These are phyloP conservation scores for Thermothelomyces thermophilus DNA, from an alignment of 2,329 filamentous ascomycete species.

Conservation along the genomic window DNA sequence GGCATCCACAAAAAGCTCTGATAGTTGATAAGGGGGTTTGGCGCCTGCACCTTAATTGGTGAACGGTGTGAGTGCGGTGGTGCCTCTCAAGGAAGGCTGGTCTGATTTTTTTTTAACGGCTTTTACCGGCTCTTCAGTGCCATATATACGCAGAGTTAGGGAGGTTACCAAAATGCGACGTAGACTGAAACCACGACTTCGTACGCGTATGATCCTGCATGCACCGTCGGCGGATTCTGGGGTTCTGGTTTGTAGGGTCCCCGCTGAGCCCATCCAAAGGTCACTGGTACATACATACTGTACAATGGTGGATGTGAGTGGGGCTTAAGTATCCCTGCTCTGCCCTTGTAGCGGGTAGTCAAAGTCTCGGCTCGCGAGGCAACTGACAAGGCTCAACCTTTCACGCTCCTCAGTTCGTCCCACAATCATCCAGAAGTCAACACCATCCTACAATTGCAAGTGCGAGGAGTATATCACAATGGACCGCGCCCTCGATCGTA, in stretches of 20 bases:
- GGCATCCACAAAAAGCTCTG: constrained; percentile 21
- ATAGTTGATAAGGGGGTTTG: constrained; percentile 15
- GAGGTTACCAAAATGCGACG: constrained; percentile 26
- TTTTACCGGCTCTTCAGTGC: constrained; percentile 22
- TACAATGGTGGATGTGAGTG: no score
- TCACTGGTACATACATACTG: no score
- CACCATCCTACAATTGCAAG: constrained; percentile 1
- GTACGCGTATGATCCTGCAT: not conserved
- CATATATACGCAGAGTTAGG: constrained; percentile 26
- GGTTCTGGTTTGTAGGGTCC: no score
- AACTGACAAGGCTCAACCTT: constrained; percentile 3
- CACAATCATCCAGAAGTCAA: not conserved
- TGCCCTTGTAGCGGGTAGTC: no score
- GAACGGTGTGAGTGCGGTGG: constrained; percentile 25
- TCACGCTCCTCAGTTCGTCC: not conserved
- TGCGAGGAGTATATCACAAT: constrained; percentile 28
- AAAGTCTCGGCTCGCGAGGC: not conserved
- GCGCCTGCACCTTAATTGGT: constrained; percentile 23
- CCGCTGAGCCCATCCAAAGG: no score
- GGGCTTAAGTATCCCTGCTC: no score
- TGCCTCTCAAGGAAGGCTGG: constrained; percentile 24
- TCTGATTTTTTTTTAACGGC: constrained; percentile 19
- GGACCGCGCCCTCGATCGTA: constrained; percentile 48
- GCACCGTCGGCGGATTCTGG: not conserved
- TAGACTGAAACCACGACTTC: constrained; percentile 24